Evolutionary conservation across 1,284 basidiomycete species (phyloP).

Genomic region (Heterobasidion parviporum): DNA sequence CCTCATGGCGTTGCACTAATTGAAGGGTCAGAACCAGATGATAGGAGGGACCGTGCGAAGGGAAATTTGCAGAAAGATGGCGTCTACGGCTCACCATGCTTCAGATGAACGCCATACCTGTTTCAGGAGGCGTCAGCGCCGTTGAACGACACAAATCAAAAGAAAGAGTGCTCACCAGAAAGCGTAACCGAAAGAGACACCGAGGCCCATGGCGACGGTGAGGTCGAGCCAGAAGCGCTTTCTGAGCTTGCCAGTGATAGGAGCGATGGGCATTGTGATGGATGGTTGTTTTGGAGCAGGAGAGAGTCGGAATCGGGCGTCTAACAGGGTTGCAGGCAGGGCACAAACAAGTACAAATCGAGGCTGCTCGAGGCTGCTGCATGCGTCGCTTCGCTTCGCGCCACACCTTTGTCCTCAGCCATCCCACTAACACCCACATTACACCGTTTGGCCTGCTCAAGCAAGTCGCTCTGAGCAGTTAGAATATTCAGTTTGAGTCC

Average conservation of each 20-base stretch:
- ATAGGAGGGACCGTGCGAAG: background rate
- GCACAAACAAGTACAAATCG: background rate
- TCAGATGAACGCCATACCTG: conserved; percentile 79
- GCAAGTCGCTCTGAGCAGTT: background rate
- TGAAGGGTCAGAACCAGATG: conserved; percentile 7
- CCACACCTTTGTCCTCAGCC: background rate
- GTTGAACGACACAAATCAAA: conserved; percentile 9
- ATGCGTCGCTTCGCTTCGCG: background rate
- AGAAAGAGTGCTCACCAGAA: conserved; percentile 61
- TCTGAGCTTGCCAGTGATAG: conserved; percentile 84
- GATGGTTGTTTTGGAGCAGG: conserved; percentile 3
- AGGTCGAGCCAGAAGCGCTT: conserved; percentile 82
- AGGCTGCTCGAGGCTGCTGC: background rate
- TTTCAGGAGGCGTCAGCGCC: conserved; percentile 10
- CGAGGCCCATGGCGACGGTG: conserved; percentile 63
- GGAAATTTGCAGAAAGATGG: background rate
- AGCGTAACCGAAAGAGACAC: conserved; percentile 59
- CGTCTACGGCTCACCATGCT: conserved; percentile 44
- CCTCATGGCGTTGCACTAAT: conserved; percentile 73
- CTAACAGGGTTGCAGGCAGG: background rate
- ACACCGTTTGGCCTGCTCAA: background rate
- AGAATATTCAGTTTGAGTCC: background rate
- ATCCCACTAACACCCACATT: background rate
- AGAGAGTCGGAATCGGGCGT: conserved; percentile 11
- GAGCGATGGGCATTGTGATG: conserved; percentile 59